Evolutionary conservation across 352 stramenopile genomes (phyloP).

Genomic region (Globisporangium mamillatum): DNA sequence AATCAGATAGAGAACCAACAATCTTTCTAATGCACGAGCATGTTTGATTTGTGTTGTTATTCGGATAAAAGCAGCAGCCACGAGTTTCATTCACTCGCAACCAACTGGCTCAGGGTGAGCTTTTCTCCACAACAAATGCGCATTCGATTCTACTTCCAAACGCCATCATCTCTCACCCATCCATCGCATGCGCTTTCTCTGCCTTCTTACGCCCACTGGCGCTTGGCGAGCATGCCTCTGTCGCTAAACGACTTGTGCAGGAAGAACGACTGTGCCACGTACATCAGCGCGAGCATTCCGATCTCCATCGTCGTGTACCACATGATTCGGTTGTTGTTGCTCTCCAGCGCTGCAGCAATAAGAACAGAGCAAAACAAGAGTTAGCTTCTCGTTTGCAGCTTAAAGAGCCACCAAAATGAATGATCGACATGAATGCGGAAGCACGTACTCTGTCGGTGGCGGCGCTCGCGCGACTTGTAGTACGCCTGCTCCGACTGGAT

Average conservation of each 20-base stretch:
- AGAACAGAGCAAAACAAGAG: not conserved
- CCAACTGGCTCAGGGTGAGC: not conserved
- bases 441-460: slow-evolving; percentile 69
- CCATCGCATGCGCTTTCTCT: not conserved
- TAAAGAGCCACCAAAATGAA: slow-evolving; percentile 4
- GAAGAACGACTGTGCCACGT: slow-evolving; percentile 69
- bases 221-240: slow-evolving; percentile 63
- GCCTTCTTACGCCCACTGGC: slow-evolving; percentile 55
- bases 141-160: not conserved
- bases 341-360: slow-evolving; percentile 50
- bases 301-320: slow-evolving; percentile 80
- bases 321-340: slow-evolving; percentile 76
- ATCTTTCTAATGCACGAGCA: not conserved
- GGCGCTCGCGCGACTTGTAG: slow-evolving; percentile 63
- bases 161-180: not conserved
- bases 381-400: not conserved
- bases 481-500: slow-evolving; percentile 82
- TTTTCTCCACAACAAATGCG: not conserved
- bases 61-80: slow-evolving; percentile 4
- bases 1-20: not conserved
- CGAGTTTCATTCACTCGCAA: not conserved
- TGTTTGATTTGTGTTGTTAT: not conserved
- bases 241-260: slow-evolving; percentile 87
- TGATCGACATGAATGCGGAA: not conserved
- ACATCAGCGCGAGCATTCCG: slow-evolving; percentile 59